A percentile compares a stretch with the other conserved stretches of the same genome.
Conservation (phyloP, 2,329 filamentous ascomycete species). For the Aspergillus uvarum region DNA sequence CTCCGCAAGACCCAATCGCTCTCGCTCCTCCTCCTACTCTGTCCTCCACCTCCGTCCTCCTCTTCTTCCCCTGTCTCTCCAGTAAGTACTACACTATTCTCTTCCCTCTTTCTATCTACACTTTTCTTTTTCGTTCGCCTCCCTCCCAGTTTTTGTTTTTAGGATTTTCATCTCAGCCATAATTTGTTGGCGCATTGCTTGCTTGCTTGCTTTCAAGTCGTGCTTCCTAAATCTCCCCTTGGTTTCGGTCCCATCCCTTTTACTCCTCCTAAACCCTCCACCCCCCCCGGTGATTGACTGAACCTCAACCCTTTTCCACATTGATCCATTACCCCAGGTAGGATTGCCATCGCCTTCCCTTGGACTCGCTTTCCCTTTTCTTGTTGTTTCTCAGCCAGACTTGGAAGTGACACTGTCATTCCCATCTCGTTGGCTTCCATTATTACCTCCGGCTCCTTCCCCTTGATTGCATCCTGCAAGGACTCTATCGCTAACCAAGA, state of each 20-base stretch:
- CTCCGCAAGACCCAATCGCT: slow-evolving; percentile 25
- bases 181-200: background rate
- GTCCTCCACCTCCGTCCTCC: background rate
- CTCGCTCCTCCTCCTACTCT: slow-evolving; percentile 18
- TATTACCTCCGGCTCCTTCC: slow-evolving; percentile 13
- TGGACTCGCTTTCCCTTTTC: background rate
- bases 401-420: slow-evolving; percentile 13
- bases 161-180: background rate
- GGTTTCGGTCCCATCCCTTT: slow-evolving; percentile 3
- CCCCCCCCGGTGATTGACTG: slow-evolving; percentile 6
- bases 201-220: background rate
- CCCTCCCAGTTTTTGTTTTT: slow-evolving; percentile 16
- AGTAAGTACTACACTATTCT: background rate
- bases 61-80: background rate
- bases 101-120: slow-evolving; percentile 21
- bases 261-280: slow-evolving; percentile 6
- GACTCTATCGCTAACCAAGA: slow-evolving; percentile 23
- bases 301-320: slow-evolving; percentile 15
- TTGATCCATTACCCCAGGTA: slow-evolving; percentile 17
- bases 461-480: slow-evolving; percentile 18
- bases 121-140: slow-evolving; percentile 18
- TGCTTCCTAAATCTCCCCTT: slow-evolving; percentile 12
- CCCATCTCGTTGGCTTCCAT: slow-evolving; percentile 3
- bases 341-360: slow-evolving; percentile 5
- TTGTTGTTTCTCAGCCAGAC: slow-evolving; percentile 7